Percentiles rank a stretch among this genome's conserved stretches.
These are phyloP conservation scores for Zizania palustris DNA, from an alignment of 202 grass and related monocot genomes.

Conservation along the genomic window DNA sequence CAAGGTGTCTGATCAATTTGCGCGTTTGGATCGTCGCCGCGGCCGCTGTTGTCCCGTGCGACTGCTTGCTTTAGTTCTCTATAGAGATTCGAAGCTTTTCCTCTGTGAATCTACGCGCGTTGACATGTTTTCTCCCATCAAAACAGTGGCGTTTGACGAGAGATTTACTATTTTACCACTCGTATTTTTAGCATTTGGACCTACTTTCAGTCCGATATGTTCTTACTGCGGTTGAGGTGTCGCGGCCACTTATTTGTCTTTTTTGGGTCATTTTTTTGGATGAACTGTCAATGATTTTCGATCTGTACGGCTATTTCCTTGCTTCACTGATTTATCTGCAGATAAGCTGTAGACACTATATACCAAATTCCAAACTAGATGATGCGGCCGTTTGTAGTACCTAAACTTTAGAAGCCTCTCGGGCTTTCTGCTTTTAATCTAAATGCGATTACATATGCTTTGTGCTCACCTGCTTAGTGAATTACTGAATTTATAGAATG, in stretches of 20 bases:
- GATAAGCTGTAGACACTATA: not conserved
- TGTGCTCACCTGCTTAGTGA: not conserved
- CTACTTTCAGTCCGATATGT: too few species aligned
- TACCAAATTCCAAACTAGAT: conserved; percentile 12
- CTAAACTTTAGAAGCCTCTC: not conserved
- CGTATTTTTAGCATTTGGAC: too few species aligned
- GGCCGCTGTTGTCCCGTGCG: not conserved
- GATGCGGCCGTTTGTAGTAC: not conserved
- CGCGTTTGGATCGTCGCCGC: not conserved
- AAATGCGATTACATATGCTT: not conserved
- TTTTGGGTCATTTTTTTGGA: not conserved
- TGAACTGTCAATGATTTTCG: not conserved
- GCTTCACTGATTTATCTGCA: conserved; percentile 20
- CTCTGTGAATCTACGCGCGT: conserved; percentile 14
- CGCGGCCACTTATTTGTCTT: not conserved
- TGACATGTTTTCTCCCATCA: not conserved
- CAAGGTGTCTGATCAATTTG: not conserved
- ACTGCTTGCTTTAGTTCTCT: not conserved
- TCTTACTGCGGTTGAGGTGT: too few species aligned
- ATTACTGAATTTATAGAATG: not conserved
- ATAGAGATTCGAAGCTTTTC: not conserved
- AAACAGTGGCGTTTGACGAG: not conserved
- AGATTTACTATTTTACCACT: too few species aligned
- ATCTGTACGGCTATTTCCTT: conserved; percentile 26
- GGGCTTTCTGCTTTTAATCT: not conserved